Evolutionary conservation across 352 stramenopile species (phyloP).

Genomic region (Phytopythium litorale): DNA sequence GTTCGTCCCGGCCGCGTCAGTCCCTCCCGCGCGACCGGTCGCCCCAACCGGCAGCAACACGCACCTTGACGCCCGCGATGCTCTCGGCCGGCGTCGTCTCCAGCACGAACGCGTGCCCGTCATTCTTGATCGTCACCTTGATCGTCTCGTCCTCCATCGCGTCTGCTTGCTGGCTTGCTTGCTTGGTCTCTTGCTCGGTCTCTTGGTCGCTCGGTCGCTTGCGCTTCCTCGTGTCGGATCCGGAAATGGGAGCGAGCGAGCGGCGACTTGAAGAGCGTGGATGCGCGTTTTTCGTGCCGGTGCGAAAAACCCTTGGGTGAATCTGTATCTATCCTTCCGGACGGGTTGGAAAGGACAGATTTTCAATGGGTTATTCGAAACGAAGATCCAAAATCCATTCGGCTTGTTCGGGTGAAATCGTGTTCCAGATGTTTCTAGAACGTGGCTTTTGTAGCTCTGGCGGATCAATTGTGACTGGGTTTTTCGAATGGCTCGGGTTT

Average conservation of each 20-base stretch:
- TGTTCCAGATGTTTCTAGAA: slow-evolving; percentile 6
- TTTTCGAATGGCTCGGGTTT: too few species aligned
- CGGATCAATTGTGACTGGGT: too few species aligned
- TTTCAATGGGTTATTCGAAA: too few species aligned
- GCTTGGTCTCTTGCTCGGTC: neutral
- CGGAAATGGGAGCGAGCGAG: neutral
- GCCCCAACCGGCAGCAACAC: neutral
- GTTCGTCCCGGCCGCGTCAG: neutral
- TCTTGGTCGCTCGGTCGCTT: too few species aligned
- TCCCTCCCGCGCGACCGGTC: neutral
- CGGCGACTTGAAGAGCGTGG: too few species aligned
- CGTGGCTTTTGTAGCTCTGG: neutral
- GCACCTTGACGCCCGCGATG: slow-evolving; percentile 74
- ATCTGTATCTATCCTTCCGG: too few species aligned
- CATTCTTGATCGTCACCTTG: slow-evolving; percentile 81
- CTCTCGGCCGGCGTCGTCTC: slow-evolving; percentile 68
- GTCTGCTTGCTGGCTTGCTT: neutral
- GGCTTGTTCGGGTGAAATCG: too few species aligned
- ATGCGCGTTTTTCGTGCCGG: too few species aligned
- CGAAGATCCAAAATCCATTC: too few species aligned
- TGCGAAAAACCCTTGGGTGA: too few species aligned
- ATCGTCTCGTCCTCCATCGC: slow-evolving; percentile 36
- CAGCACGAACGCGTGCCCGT: slow-evolving; percentile 57
- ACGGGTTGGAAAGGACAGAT: too few species aligned
- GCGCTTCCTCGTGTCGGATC: neutral